Base-by-base conservation (phyloP, 257 asterid species). In the Thymus quinquecostatus region DNA sequence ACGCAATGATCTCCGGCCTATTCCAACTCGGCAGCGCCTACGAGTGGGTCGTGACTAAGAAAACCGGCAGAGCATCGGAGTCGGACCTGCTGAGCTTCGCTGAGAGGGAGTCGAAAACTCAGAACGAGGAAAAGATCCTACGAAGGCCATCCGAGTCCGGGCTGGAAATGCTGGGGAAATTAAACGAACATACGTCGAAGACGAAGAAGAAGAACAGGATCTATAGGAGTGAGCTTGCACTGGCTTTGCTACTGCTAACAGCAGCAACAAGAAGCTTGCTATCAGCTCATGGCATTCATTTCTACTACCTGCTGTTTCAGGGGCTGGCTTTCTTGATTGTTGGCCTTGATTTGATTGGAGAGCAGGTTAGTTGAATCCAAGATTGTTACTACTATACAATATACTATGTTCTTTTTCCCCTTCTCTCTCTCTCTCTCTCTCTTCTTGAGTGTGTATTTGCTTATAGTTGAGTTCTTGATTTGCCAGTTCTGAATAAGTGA, bases 21-120 rank as follows among this genome's bases (percentile, higher is more conserved):
- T 84, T 81, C 41, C 84, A 84, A 48, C 76, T 84, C 0, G 86
- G 88, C 2, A 84, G 84, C 13, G 74, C 88, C 4, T 84, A 81
- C 11, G 88, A 84, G 12, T 83, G 85, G 88, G 73, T 81, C 1
- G 85, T 83, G 49, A 83, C 82, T 0, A 83, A 83, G 72, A 83
- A 83, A 69, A 75, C 79, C 7, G 88, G 88, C 7, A 48, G 85
- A 60, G 80, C 85, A 12, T 83, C 88, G 0, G 85, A 83, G 12
- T 76, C 85, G 0, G 83, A 83, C 58, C 43, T 83, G 63, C n/a
- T 71, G 11, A 56, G 80, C 76, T 75, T 83, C 1, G 83, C 72
- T 7, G 87, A 80, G 77, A 80, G 82, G 66, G 87, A 79, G 56
- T 34, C 81, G 0, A 74, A 76, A 13, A 66, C 28, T 21, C 9